Conservation (phyloP, 2,329 filamentous ascomycete genomes). For the Capronia coronata region DNA sequence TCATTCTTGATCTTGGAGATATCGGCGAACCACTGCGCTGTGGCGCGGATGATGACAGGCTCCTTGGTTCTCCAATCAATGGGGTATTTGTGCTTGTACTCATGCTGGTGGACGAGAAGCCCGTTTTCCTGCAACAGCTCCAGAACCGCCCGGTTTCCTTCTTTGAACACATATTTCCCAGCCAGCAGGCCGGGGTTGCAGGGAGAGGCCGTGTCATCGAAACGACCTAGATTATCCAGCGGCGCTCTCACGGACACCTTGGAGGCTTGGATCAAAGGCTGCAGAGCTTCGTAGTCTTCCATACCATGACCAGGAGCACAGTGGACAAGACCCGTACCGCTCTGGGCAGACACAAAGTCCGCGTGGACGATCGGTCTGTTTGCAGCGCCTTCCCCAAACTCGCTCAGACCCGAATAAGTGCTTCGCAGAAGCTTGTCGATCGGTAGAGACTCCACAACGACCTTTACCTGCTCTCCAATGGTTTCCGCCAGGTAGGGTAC, state of each 20-base stretch:
- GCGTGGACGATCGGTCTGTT: constrained; percentile 70
- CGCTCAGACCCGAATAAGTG: constrained; percentile 60
- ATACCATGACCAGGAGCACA: constrained; percentile 91
- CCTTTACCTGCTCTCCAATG: constrained; percentile 41
- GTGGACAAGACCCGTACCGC: constrained; percentile 94
- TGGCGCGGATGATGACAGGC: constrained; percentile 84
- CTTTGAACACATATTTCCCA: constrained; percentile 64
- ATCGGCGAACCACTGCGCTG: constrained; percentile 96
- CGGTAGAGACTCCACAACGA: constrained; percentile 44
- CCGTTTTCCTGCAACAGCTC: constrained; percentile 55
- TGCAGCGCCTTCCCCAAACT: constrained; percentile 56
- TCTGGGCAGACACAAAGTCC: constrained; percentile 79
- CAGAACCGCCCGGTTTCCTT: constrained; percentile 64
- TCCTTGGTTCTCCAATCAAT: constrained; percentile 97
- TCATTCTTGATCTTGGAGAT: constrained; percentile 72
- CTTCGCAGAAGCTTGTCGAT: constrained; percentile 59
- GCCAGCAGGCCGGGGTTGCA: constrained; percentile 59
- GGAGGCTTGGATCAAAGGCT: constrained; percentile 20
- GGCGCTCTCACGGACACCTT: constrained; percentile 50
- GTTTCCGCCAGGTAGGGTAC: constrained; percentile 52
- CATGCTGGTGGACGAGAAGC: constrained; percentile 62
- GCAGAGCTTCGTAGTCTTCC: constrained; percentile 81
- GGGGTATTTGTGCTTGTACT: constrained; percentile 84
- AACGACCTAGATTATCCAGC: constrained; percentile 72
- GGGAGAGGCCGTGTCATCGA: constrained; percentile 73